These are phyloP conservation scores for Pochonia chlamydosporia DNA, from an alignment of 2,329 filamentous ascomycete species.

Conservation along the genomic window DNA sequence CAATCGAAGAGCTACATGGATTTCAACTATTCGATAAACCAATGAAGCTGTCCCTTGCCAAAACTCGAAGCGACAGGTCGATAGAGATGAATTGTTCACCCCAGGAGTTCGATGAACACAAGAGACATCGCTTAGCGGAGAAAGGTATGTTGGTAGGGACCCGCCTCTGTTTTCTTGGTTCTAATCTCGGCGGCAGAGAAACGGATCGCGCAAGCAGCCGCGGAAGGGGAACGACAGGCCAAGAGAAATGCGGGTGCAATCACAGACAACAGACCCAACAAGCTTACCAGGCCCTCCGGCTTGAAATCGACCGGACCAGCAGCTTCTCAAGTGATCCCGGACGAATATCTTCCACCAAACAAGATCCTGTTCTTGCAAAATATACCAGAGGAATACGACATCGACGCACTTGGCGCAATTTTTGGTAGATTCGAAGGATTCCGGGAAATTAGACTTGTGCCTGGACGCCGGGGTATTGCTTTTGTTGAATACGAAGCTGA, in stretches of 20 bases:
- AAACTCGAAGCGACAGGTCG: slow-evolving; percentile 80
- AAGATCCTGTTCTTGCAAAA: slow-evolving; percentile 95
- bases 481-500: slow-evolving; percentile 97
- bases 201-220: slow-evolving; percentile 77
- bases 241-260: slow-evolving; percentile 53
- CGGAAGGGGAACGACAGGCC: slow-evolving; percentile 70
- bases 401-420: slow-evolving; percentile 70
- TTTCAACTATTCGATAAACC: slow-evolving; percentile 92
- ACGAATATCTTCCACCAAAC: slow-evolving; percentile 96
- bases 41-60: slow-evolving; percentile 79
- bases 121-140: slow-evolving; percentile 75
- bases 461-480: slow-evolving; percentile 79
- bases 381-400: slow-evolving; percentile 78
- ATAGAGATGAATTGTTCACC: slow-evolving; percentile 67
- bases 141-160: slow-evolving; percentile 61
- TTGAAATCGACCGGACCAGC: slow-evolving; percentile 70
- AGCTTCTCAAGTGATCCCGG: slow-evolving; percentile 72
- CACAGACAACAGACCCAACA: slow-evolving; percentile 53
- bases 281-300: slow-evolving; percentile 54
- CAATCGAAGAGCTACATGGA: slow-evolving; percentile 84
- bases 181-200: slow-evolving; percentile 39
- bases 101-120: slow-evolving; percentile 84
- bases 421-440: slow-evolving; percentile 92
- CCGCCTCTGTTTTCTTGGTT: not conserved
- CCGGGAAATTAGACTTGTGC: slow-evolving; percentile 84